Percentiles rank a stretch among this genome's conserved stretches.
Conservation (phyloP, 2,329 filamentous ascomycete species). For the Ceratocystis lukuohia region DNA sequence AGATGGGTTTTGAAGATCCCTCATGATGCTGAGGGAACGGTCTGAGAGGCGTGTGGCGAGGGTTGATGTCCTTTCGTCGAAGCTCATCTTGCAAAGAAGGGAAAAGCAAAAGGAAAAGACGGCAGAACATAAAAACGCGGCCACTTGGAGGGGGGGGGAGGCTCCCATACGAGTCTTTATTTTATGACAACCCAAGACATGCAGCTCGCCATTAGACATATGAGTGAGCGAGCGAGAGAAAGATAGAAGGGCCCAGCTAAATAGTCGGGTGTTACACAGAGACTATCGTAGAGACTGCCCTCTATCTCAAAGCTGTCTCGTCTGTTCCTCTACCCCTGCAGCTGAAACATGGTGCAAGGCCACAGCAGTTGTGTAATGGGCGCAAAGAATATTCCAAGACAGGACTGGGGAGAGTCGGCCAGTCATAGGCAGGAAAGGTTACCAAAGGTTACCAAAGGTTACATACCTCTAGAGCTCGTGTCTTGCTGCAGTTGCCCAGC, state of each 20-base stretch:
- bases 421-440: neutral
- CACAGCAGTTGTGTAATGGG: slow-evolving; percentile 1
- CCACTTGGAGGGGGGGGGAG: neutral
- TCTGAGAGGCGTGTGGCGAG: neutral
- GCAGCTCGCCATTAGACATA: neutral
- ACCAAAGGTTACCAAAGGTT: neutral
- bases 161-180: neutral
- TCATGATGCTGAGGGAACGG: slow-evolving; percentile 4
- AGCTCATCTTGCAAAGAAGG: neutral
- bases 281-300: neutral
- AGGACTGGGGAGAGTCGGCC: neutral
- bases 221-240: neutral
- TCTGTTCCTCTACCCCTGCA: slow-evolving; percentile 9
- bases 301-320: neutral
- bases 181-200: neutral
- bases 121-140: neutral
- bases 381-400: neutral
- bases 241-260: neutral
- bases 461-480: slow-evolving; percentile 8
- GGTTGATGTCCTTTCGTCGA: neutral
- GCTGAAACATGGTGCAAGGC: slow-evolving; percentile 10
- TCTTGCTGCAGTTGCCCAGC: neutral
- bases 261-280: neutral
- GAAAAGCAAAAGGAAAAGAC: neutral
- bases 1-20: neutral